Base-by-base conservation (phyloP, 2,329 filamentous ascomycete genomes). In the Ophiocordyceps camponoti-leonardi region DNA sequence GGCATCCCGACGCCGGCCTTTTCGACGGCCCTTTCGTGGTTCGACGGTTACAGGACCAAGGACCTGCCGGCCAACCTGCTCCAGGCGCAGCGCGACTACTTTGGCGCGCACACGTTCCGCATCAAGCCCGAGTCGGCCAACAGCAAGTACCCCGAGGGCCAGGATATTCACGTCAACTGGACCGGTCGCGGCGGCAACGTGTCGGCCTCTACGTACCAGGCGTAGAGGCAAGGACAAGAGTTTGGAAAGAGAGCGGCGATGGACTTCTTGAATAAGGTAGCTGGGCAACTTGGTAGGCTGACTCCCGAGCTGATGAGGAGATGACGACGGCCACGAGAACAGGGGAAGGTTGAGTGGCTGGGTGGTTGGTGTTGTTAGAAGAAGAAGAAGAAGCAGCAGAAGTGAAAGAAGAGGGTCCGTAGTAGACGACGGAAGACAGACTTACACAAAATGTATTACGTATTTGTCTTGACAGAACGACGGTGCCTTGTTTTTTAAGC, bases 91-190 rank as follows among this genome's bases (percentile, higher is more conserved):
- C 85, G 92, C 74, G 92, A 98, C 68, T 98, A 96, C 85, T 98
- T 98, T 63, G 92, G 92, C 66, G 85, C 85, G 52, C 85, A 92
- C 75, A 92, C 85, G 54, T 92, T 92, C 81, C 72, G 72, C 58
- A 77, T 92, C 70, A 90, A 92, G 81, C 83, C 85, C 49, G 83
- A 90, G 70, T 60, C 57, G 53, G 83, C 83, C 56, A 83, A 60
- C 65, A 78, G 72, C 48, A 87, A 86, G 70, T 94, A 93, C 73
- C 82, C 81, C 54, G 78, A 74, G 57, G 86, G 81, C 66, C 72
- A 87, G 71, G 79, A 96, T 67, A 92, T 90, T 63, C 92, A 98
- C 78, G 87, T 96, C 67, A 98, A 98, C 85, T 98, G 92, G 92
- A 98, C 92, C 57, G 92, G 92, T 59, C 84, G 92, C 65, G 92